Base-by-base conservation (phyloP, 495 filamentous ascomycete genomes). In the Xylaria bambusicola region DNA sequence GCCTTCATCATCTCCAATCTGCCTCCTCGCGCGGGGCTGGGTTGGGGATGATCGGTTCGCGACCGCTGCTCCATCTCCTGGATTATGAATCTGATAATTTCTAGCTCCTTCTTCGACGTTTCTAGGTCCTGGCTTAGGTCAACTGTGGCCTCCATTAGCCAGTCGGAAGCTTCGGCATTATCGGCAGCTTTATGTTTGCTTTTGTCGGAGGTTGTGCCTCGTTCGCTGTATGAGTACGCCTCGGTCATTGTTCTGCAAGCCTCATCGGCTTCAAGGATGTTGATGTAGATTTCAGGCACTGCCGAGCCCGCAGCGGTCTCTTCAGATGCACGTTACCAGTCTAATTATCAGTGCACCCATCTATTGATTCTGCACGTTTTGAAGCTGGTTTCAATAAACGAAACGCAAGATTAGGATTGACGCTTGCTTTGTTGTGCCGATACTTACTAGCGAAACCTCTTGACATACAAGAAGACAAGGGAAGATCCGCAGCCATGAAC, bases 61-160 rank as follows among this genome's bases (percentile, higher is more conserved):
- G 21, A 46, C 20, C 36, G 15, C 9, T 23, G n/a, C 1, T 67
- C 60, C 8, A 63, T 18, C 10, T 63, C 54, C 17, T 60, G 58
- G 7, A 70, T 47, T 18, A 60, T 41, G n/a, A 63, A 66, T 46
- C 35, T 59, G 4, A 66, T 51, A 6, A 69, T 62, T 6, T 58
- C 56, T 0, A 69, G 52, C 52, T 69, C 66, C 15, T 53, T 69
- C 35, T 46, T 48, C 4, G 66, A 65, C 10, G 60, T 61, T 10
- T 67, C 59, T 2, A 69, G 53, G 13, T 65, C 64, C 33, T 46
- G 52, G 9, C 23, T 52, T 36, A 67, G 50, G 10, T 26, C 49
- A 15, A 42, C 48, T 40, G 48, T 50, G 35, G 62, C 53, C 29
- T 36, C 38, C 9, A 3, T 23, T 17, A 69, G 62, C 66, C 66